Conservation (phyloP, 768 basidiomycete genomes). For the Pleurotus tuoliensis region DNA sequence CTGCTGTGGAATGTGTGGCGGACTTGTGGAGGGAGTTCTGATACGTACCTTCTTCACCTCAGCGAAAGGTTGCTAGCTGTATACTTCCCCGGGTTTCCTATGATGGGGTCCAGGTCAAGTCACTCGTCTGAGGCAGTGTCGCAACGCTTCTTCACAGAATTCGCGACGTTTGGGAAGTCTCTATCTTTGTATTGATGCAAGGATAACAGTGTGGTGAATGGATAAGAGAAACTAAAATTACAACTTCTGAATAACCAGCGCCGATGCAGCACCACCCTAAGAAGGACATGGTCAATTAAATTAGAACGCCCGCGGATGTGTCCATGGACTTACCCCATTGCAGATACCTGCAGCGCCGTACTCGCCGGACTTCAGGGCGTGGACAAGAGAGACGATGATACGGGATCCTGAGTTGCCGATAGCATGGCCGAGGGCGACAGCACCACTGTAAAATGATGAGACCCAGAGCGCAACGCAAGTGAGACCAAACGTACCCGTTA, state of each 20-base stretch:
- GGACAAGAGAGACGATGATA: constrained; percentile 89
- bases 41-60: no score
- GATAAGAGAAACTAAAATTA: constrained; percentile 33
- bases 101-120: no score
- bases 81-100: no score
- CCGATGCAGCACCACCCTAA: constrained; percentile 90
- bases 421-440: constrained; percentile 93
- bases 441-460: constrained; percentile 59
- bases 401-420: constrained; percentile 95
- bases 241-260: constrained; percentile 84
- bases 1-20: no score
- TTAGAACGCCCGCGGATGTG: constrained; percentile 1
- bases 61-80: no score
- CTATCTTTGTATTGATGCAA: constrained; percentile 9
- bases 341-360: constrained; percentile 96
- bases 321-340: constrained; percentile 73
- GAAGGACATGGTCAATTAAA: constrained; percentile 15
- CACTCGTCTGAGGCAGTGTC: no score
- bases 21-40: no score
- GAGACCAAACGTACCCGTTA: constrained; percentile 58
- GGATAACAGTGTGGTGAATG: constrained; percentile 7
- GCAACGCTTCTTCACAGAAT: background rate
- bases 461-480: constrained; percentile 6
- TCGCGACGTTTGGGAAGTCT: background rate
- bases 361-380: constrained; percentile 87